A percentile compares a stretch with the other conserved stretches of the same genome.
These are phyloP conservation scores for Lactifluus piperatus DNA, from an alignment of 768 basidiomycete genomes.

Conservation along the genomic window DNA sequence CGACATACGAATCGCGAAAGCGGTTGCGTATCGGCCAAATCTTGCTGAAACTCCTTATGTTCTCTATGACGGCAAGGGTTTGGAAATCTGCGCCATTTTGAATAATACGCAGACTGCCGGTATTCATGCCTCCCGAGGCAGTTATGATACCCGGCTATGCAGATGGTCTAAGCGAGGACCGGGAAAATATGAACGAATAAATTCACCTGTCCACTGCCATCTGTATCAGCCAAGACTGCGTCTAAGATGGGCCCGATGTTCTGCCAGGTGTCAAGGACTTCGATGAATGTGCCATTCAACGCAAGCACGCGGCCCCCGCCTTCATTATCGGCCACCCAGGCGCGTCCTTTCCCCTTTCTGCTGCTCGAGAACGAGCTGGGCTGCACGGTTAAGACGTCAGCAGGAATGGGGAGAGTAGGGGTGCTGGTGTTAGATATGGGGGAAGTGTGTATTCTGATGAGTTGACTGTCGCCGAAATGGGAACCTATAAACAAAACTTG, in stretches of 20 bases:
- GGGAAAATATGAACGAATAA: neutral
- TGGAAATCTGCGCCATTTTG: slow-evolving; percentile 77
- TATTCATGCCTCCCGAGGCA: slow-evolving; percentile 72
- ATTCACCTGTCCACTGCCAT: slow-evolving; percentile 58
- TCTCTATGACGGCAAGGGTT: slow-evolving; percentile 49
- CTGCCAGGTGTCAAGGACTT: slow-evolving; percentile 53
- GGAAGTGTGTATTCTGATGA: slow-evolving; percentile 47
- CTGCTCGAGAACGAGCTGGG: slow-evolving; percentile 32
- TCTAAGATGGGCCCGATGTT: slow-evolving; percentile 84
- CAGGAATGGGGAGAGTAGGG: slow-evolving; percentile 45
- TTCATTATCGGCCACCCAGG: slow-evolving; percentile 40
- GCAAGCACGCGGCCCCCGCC: slow-evolving; percentile 11
- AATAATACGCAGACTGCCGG: slow-evolving; percentile 69
- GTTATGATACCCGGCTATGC: slow-evolving; percentile 71
- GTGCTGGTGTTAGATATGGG: slow-evolving; percentile 34
- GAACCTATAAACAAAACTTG: slow-evolving; percentile 74
- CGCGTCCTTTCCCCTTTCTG: slow-evolving; percentile 23
- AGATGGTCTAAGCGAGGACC: neutral
- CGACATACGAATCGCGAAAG: slow-evolving; percentile 42
- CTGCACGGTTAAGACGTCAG: slow-evolving; percentile 36
- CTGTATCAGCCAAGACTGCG: slow-evolving; percentile 64
- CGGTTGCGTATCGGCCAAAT: slow-evolving; percentile 52
- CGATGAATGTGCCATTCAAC: slow-evolving; percentile 47
- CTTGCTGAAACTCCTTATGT: slow-evolving; percentile 44
- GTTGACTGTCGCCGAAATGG: slow-evolving; percentile 71